Evolutionary conservation across 2,329 filamentous ascomycete genomes (phyloP), one percentile per base, ranked within the genome.

Genomic region (Ceratocystiopsis minuta): DNA sequence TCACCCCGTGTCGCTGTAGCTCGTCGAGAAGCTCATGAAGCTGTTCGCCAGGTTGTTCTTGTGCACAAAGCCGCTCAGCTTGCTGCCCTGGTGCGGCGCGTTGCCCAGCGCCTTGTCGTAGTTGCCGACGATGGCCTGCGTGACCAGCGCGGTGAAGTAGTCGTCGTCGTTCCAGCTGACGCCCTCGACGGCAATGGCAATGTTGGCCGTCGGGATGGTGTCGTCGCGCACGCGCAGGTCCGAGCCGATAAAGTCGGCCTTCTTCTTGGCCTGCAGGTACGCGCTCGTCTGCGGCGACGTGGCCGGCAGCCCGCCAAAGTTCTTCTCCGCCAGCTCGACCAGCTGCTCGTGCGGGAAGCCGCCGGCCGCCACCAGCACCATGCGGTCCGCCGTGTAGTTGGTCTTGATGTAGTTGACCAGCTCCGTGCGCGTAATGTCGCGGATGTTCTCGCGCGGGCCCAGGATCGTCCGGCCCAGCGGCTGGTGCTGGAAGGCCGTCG

Each of bases 1-100:
- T 28, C 24, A 28, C 24, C 87, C 90, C 61, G 90, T 98, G 64
- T 98, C 90, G 59, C 87, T 96, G 70, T 98, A 98, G 72, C 85
- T 94, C 52, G 90, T 98, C 51, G 87, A 95, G 70, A 98, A 98
- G 70, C 84, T 93, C 92, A 98, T 98, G 75, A 95, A 98, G 76
- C 87, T 95, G 72, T 94, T 98, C 64, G 90, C 90, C 48, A 98
- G 75, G 62, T 87, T 80, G 67, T 96, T 77, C 66, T 93, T 79
- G 72, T 92, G 83, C 53, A 98, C 80, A 57, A 90, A 85, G 51
- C 80, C 78, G 70, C 85, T 94, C 55, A 98, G 84, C 75, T 92
- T 95, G 82, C 86, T 94, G 56, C 92, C 90, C 59, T 95, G 80
- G 70, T 95, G 90, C 51, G 87, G 80, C 46, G 90, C 90, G 65